Conservation (phyloP, 371 early-diverging fungal genomes). For the Mucor saturninus region DNA sequence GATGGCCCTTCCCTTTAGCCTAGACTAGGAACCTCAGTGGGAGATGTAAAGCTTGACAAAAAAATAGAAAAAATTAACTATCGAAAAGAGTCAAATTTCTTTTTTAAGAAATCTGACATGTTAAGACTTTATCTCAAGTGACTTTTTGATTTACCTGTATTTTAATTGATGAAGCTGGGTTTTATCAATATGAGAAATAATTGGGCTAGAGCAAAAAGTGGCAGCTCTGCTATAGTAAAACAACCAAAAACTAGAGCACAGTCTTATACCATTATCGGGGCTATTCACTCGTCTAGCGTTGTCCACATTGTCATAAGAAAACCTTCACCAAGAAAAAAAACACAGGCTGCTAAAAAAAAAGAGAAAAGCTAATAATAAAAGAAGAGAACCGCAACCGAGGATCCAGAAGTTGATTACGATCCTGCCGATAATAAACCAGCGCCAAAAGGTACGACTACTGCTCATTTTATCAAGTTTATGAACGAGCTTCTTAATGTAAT, state of each 20-base stretch:
- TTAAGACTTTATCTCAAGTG: too few species aligned
- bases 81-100: too few species aligned
- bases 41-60: too few species aligned
- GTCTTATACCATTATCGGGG: not conserved
- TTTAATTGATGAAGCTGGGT: conserved; percentile 9
- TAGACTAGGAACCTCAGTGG: too few species aligned
- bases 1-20: too few species aligned
- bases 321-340: not conserved
- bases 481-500: conserved; percentile 20
- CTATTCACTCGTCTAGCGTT: not conserved
- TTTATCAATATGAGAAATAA: conserved; percentile 3
- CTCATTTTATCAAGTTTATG: conserved; percentile 20
- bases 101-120: too few species aligned
- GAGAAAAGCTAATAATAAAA: too few species aligned
- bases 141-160: too few species aligned
- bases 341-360: too few species aligned
- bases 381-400: too few species aligned
- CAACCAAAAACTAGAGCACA: conserved; percentile 1
- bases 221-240: not conserved
- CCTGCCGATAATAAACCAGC: not conserved
- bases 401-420: too few species aligned
- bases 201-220: not conserved
- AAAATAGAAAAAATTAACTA: too few species aligned
- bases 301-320: not conserved
- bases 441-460: conserved; percentile 18